Evolutionary conservation across 257 asterid species (phyloP), one percentile per base, ranked within the genome.

Genomic region (Lycium barbarum): DNA sequence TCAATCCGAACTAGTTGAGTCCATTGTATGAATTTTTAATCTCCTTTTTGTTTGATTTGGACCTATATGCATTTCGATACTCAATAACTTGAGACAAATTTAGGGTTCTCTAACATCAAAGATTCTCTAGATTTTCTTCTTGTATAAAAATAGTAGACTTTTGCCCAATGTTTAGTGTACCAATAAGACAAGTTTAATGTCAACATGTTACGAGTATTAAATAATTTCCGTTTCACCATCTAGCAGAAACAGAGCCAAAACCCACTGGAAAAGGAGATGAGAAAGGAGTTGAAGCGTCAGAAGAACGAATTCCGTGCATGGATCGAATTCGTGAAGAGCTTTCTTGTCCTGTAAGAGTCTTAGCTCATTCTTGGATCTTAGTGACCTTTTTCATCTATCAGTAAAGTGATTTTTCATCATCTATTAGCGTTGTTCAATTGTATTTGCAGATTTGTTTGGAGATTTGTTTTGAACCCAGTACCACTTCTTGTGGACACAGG

Each of bases 401-500:
- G 49, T 63, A 20, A 61, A 61, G 12, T 9, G 67, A 61, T 8
- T 61, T 59, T 61, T 61, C 4, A 7, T 61, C 67, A 61, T 18
- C 57, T 12, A 7, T 45, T 72, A n/a, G 9, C 68, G 61, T 65
- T 70, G 36, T 72, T 53, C 45, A 35, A 55, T 84, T 40, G 62
- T 20, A 65, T 76, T 88, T n/a, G 85, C 94, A 97, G 99, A 93
- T 97, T 51, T 97, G 98, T 87, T 88, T 97, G 91, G 99, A 97
- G 86, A 93, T 97, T 53, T 97, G 99, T 85, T 94, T 89, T 59
- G 97, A 97, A 88, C 99, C 99, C 9, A 94, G 98, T 83, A 97
- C 98, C 85, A 97, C 98, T 8, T 89, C 97, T 85, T 97, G 99
- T 90, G 99, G 99, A 67, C 99, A 97, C 93, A 94, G 98, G 98